Conservation (phyloP, 345 rosid species). For the Euphorbia pulcherrima region DNA sequence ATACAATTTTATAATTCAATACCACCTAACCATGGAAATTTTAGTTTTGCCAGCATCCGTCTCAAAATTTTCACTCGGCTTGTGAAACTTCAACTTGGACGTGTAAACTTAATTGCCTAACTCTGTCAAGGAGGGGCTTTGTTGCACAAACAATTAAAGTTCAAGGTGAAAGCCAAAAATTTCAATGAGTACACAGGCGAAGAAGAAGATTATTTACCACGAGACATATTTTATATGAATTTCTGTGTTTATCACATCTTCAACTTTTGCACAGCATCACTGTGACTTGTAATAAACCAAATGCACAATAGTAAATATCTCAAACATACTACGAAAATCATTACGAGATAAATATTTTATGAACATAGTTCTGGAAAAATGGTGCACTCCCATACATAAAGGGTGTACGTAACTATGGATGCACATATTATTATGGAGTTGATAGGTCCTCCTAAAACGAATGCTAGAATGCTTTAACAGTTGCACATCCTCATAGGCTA, state of each 20-base stretch:
- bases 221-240: too few species aligned
- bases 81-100: not conserved
- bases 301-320: not conserved
- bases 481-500: conserved; percentile 11
- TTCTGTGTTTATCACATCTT: not conserved
- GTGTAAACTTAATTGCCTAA: not conserved
- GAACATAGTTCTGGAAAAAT: not conserved
- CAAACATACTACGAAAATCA: not conserved
- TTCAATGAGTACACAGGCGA: too few species aligned
- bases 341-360: not conserved
- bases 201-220: too few species aligned
- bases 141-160: too few species aligned
- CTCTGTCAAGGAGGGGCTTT: too few species aligned
- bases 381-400: not conserved
- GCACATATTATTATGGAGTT: conserved; percentile 12
- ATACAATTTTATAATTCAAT: too few species aligned
- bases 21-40: not conserved
- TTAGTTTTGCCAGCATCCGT: not conserved
- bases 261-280: not conserved
- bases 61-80: not conserved
- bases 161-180: too few species aligned
- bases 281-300: not conserved
- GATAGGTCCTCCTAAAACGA: not conserved
- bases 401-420: conserved; percentile 7
- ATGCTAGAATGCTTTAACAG: conserved; percentile 5